These are phyloP conservation scores for Plasmodium vivax DNA, from an alignment of 169 alveolate species.

Conservation along the genomic window DNA sequence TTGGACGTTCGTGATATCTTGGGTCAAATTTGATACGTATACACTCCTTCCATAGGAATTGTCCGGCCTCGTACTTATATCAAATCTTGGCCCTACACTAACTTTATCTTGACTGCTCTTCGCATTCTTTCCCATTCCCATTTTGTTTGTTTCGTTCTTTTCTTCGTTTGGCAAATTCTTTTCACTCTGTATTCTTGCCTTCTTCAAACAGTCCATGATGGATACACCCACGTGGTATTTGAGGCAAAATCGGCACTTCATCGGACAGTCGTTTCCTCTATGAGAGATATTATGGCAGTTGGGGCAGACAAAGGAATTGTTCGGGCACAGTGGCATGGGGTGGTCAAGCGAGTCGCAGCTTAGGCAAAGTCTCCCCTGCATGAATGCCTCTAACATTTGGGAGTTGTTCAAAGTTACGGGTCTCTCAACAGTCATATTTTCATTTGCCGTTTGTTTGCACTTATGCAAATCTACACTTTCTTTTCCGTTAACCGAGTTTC, in stretches of 20 bases:
- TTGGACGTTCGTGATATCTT: slow-evolving; percentile 56
- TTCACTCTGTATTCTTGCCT: slow-evolving; percentile 71
- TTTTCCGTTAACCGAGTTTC: background rate
- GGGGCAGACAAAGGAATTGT: slow-evolving; percentile 83
- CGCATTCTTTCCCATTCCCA: slow-evolving; percentile 8
- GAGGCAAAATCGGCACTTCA: slow-evolving; percentile 70
- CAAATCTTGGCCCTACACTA: slow-evolving; percentile 69
- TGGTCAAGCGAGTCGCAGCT: slow-evolving; percentile 84
- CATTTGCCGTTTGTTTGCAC: slow-evolving; percentile 3
- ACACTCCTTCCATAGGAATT: slow-evolving; percentile 75
- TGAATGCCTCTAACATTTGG: slow-evolving; percentile 75
- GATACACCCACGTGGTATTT: slow-evolving; percentile 62
- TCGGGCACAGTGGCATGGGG: slow-evolving; percentile 82
- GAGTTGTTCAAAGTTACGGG: slow-evolving; percentile 71
- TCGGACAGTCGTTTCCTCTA: slow-evolving; percentile 78
- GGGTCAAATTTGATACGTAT: slow-evolving; percentile 69
- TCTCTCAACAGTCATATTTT: slow-evolving; percentile 44
- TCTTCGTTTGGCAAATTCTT: slow-evolving; percentile 25
- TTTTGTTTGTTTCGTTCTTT: slow-evolving; percentile 33
- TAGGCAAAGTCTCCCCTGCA: slow-evolving; percentile 81
- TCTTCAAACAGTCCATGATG: slow-evolving; percentile 72
- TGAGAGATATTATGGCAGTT: slow-evolving; percentile 83
- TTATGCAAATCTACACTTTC: background rate
- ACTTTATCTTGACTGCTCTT: slow-evolving; percentile 28
- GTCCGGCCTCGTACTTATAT: slow-evolving; percentile 66